Evolutionary conservation across 2,329 filamentous ascomycete genomes (phyloP).

Genomic region (Elsinoe perseae): DNA sequence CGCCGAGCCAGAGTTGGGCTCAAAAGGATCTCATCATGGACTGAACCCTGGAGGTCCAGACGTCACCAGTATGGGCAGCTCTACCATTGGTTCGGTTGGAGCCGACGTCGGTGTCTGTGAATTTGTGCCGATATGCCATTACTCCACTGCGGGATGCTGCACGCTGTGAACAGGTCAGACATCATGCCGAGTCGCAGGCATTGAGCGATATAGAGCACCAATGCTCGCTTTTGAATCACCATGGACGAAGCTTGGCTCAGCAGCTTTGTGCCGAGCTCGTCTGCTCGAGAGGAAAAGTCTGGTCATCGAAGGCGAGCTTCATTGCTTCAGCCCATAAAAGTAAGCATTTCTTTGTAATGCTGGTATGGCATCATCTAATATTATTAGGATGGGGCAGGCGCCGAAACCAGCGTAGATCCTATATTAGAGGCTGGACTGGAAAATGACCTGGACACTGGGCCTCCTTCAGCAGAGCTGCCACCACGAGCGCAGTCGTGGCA

Average conservation of each 20-base stretch:
- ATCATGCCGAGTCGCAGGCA: not conserved
- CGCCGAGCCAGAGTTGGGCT: slow-evolving; percentile 8
- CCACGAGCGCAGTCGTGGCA: slow-evolving; percentile 70
- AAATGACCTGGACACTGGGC: slow-evolving; percentile 46
- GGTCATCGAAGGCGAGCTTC: slow-evolving; percentile 62
- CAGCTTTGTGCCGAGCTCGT: slow-evolving; percentile 57
- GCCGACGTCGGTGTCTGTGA: not conserved
- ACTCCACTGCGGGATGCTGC: not conserved
- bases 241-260: slow-evolving; percentile 75
- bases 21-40: slow-evolving; percentile 12
- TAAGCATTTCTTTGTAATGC: slow-evolving; percentile 30
- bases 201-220: not conserved
- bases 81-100: slow-evolving; percentile 1
- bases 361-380: slow-evolving; percentile 31
- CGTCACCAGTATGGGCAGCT: slow-evolving; percentile 5
- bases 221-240: not conserved
- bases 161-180: not conserved
- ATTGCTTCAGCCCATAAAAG: slow-evolving; percentile 50
- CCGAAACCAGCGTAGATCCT: slow-evolving; percentile 48
- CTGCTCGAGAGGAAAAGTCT: slow-evolving; percentile 42
- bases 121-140: not conserved
- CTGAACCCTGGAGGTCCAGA: slow-evolving; percentile 9
- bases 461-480: slow-evolving; percentile 57
- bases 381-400: slow-evolving; percentile 48
- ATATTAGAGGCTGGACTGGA: slow-evolving; percentile 55